phyloP scores from a whole-genome alignment of 2,329 filamentous ascomycete species.

The Thermoascus crustaceus region DNA sequence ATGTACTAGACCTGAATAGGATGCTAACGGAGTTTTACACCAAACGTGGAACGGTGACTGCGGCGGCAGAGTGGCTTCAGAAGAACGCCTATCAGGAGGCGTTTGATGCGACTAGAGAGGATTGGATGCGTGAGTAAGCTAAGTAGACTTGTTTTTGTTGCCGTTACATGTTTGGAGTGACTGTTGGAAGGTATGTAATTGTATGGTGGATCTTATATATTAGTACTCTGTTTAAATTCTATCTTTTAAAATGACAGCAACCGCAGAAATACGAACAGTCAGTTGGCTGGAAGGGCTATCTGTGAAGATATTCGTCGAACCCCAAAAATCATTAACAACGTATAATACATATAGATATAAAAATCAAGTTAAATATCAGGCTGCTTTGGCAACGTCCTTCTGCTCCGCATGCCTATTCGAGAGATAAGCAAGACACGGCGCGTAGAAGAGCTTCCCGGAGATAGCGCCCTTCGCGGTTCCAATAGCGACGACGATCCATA shows the following conservation, averaged over 20 bases:
- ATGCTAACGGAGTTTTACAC: constrained; percentile 10
- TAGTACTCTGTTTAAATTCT: too few relatives aligned
- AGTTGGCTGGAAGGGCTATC: too few relatives aligned
- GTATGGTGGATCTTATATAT: too few relatives aligned
- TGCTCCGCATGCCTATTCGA: constrained; percentile 9
- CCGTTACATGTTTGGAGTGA: too few relatives aligned
- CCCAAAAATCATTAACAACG: background rate
- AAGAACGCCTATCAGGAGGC: constrained; percentile 9
- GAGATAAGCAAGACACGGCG: constrained; percentile 44
- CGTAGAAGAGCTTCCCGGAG: constrained; percentile 45
- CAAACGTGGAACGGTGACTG: constrained; percentile 6
- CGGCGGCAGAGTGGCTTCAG: constrained; percentile 9
- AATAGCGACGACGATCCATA: constrained; percentile 49
- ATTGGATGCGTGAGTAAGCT: constrained; percentile 12
- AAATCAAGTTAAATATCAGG: background rate
- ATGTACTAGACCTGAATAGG: constrained; percentile 9
- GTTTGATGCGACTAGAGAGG: constrained; percentile 8
- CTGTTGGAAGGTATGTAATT: too few relatives aligned
- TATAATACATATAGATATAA: background rate
- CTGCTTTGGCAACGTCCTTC: background rate
- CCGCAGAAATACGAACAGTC: too few relatives aligned
- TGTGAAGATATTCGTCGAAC: too few relatives aligned
- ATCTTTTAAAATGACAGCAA: too few relatives aligned
- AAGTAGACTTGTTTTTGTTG: too few relatives aligned
- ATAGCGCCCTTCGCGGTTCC: constrained; percentile 43